Conservation (phyloP, 1,284 basidiomycete genomes). For the Moesziomyces sp. region DNA sequence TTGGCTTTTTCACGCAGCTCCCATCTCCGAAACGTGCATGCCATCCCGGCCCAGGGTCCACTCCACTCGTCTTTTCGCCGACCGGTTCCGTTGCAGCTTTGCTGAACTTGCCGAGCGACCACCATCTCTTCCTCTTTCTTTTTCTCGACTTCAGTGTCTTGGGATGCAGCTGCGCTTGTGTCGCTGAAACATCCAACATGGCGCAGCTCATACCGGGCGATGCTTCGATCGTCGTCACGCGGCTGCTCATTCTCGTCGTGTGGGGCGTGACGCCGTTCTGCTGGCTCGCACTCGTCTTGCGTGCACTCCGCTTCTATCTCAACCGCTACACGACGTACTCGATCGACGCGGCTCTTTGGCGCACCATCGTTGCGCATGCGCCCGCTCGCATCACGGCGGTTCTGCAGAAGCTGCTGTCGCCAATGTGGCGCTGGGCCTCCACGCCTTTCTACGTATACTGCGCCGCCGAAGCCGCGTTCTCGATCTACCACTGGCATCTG, state of each 20-base stretch:
- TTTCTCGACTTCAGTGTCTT: neutral
- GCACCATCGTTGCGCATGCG: slow-evolving; percentile 5
- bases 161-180: neutral
- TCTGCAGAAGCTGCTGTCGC: slow-evolving; percentile 7
- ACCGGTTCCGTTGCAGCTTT: neutral
- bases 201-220: slow-evolving; percentile 46
- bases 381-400: slow-evolving; percentile 5
- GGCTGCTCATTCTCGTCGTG: slow-evolving; percentile 44
- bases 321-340: slow-evolving; percentile 9
- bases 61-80: neutral
- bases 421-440: slow-evolving; percentile 17
- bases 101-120: neutral
- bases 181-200: slow-evolving; percentile 8
- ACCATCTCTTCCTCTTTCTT: slow-evolving; percentile 1
- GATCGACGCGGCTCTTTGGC: slow-evolving; percentile 14
- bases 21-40: too few species aligned
- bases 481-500: slow-evolving; percentile 55
- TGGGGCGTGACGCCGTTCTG: slow-evolving; percentile 58
- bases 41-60: neutral
- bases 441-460: slow-evolving; percentile 39
- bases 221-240: slow-evolving; percentile 45
- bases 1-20: too few species aligned
- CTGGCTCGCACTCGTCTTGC: slow-evolving; percentile 43
- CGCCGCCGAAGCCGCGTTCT: slow-evolving; percentile 50
- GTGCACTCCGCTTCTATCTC: slow-evolving; percentile 11